Conservation (phyloP, 73 alveolate species). For the Tetrahymena thermophila region DNA sequence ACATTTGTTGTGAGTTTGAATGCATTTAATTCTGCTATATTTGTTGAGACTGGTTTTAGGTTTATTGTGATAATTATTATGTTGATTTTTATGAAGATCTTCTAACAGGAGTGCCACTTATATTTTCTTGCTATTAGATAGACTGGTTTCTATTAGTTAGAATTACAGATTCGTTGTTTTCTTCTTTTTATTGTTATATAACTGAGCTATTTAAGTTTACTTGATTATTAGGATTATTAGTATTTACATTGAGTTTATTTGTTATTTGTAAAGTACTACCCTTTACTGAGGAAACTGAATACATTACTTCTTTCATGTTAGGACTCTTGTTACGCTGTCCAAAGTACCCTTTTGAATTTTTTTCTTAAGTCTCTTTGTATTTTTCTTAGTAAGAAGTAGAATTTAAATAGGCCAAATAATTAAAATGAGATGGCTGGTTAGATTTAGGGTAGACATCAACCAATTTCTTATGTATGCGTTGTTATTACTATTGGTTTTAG, state of each 20-base stretch:
- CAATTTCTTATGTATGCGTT: neutral
- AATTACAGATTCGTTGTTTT: neutral
- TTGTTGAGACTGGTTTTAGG: neutral
- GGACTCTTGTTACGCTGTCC: neutral
- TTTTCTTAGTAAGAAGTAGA: neutral
- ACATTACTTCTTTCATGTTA: neutral
- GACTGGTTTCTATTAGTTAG: neutral
- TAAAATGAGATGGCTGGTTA: neutral
- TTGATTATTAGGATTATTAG: neutral
- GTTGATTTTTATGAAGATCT: neutral
- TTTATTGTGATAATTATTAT: neutral
- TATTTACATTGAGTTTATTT: neutral
- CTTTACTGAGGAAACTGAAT: neutral
- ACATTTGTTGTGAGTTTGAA: neutral
- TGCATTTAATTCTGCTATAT: neutral
- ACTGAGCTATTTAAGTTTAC: neutral
- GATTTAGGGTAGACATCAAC: neutral
- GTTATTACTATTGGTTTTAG: neutral
- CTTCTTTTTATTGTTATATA: neutral
- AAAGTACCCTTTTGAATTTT: neutral
- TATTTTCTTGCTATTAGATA: neutral
- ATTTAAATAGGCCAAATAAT: neutral
- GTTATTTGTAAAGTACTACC: neutral
- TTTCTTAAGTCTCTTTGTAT: neutral
- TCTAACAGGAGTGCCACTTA: neutral